Conservation (phyloP, 1,284 basidiomycete species). For the Ceratobasidium sp. region DNA sequence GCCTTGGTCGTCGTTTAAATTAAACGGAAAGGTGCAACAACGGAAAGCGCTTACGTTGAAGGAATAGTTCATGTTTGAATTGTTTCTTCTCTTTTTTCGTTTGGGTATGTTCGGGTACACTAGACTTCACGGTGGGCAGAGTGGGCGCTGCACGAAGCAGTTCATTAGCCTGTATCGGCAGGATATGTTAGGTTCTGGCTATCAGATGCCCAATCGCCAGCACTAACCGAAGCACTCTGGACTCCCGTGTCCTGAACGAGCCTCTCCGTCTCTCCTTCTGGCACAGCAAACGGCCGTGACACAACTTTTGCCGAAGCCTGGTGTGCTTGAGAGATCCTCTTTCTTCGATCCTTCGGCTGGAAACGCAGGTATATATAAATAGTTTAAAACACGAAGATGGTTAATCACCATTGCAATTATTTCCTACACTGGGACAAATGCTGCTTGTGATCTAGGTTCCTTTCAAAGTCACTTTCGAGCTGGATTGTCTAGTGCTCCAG, state of each 20-base stretch:
- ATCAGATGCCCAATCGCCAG: background rate
- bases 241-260: background rate
- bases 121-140: constrained; percentile 25
- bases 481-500: background rate
- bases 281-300: constrained; percentile 27
- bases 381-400: background rate
- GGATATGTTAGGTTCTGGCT: background rate
- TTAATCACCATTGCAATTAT: background rate
- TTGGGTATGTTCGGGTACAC: constrained; percentile 52
- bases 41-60: constrained; percentile 63
- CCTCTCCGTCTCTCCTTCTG: constrained; percentile 24
- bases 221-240: constrained; percentile 2
- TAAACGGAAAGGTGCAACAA: background rate
- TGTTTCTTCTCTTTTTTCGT: constrained; percentile 78
- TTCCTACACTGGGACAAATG: background rate
- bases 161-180: constrained; percentile 58
- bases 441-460: too few relatives aligned
- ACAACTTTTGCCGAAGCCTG: constrained; percentile 30
- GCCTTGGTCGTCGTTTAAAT: constrained; percentile 57
- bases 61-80: constrained; percentile 72
- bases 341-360: constrained; percentile 39
- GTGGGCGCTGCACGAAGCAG: constrained; percentile 57
- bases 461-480: background rate
- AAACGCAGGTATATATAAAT: background rate
- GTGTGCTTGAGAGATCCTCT: constrained; percentile 28